These are phyloP conservation scores for Candida adriatica DNA, from an alignment of 805 yeast species.

Conservation along the genomic window DNA sequence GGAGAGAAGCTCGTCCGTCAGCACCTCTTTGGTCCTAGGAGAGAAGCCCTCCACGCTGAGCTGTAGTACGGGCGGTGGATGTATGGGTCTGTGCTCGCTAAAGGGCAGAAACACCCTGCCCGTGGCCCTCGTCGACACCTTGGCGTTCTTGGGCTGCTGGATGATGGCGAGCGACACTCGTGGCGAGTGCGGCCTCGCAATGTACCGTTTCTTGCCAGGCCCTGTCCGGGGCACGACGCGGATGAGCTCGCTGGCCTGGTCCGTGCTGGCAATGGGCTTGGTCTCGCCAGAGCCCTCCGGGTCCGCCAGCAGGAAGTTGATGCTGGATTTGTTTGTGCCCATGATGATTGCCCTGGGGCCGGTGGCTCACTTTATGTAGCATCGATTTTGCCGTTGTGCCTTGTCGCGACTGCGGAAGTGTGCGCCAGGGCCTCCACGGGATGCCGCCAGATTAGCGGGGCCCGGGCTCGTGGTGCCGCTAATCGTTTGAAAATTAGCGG, in stretches of 20 bases:
- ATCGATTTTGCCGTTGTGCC: too few relatives aligned
- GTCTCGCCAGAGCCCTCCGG: too few relatives aligned
- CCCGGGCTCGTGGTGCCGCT: too few relatives aligned
- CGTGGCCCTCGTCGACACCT: constrained; percentile 22
- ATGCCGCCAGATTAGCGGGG: too few relatives aligned
- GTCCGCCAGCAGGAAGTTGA: constrained; percentile 13
- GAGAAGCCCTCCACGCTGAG: constrained; percentile 14
- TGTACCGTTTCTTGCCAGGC: constrained; percentile 8
- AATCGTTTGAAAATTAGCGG: too few relatives aligned
- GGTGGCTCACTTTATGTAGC: too few relatives aligned
- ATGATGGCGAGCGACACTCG: constrained; percentile 16
- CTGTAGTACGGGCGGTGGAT: constrained; percentile 28
- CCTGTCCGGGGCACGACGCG: constrained; percentile 12
- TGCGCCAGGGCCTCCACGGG: too few relatives aligned
- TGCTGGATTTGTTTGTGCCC: constrained; percentile 17
- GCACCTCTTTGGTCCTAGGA: constrained; percentile 5
- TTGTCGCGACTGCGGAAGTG: too few relatives aligned
- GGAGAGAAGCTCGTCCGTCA: constrained; percentile 11
- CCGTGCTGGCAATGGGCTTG: not conserved
- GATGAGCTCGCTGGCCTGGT: constrained; percentile 2
- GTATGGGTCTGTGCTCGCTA: constrained; percentile 28
- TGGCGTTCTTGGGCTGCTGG: constrained; percentile 26
- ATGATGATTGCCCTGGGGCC: not conserved
- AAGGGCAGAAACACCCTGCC: constrained; percentile 21
- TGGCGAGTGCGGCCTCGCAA: constrained; percentile 16